A percentile compares a stretch with the other conserved stretches of the same genome.
phyloP scores from a whole-genome alignment of 1,284 basidiomycete genomes.

The Cerioporus squamosus region DNA sequence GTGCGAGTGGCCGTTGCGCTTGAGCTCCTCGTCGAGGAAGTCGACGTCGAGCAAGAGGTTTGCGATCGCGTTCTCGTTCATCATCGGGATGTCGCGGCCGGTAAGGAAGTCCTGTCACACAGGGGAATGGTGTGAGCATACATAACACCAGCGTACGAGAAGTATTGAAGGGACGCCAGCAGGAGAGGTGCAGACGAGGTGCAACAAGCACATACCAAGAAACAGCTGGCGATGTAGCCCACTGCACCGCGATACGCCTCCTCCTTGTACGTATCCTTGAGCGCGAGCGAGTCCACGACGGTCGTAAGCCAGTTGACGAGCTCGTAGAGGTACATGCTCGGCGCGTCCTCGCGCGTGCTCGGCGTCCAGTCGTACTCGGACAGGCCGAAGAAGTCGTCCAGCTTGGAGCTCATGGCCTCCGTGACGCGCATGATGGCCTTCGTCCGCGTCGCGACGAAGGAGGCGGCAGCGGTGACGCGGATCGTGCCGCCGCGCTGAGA shows the following conservation, averaged over 20 bases:
- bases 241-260: conserved; percentile 88
- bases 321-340: conserved; percentile 94
- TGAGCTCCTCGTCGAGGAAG: conserved; percentile 85
- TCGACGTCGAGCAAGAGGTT: conserved; percentile 85
- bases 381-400: conserved; percentile 96
- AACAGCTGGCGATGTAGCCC: conserved; percentile 81
- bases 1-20: conserved; percentile 70
- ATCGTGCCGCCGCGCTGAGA: conserved; percentile 85
- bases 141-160: no score
- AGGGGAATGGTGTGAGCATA: conserved; percentile 18
- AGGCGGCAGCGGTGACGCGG: conserved; percentile 64
- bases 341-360: conserved; percentile 62
- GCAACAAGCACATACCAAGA: conserved; percentile 68
- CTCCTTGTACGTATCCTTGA: conserved; percentile 86
- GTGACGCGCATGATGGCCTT: conserved; percentile 83
- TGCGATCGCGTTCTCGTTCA: conserved; percentile 89
- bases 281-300: conserved; percentile 91
- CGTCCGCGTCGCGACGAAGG: conserved; percentile 74
- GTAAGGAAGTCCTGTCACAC: conserved; percentile 74
- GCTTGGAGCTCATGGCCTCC: conserved; percentile 85
- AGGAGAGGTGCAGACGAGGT: background rate
- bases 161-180: background rate
- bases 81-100: conserved; percentile 74
- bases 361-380: conserved; percentile 96
- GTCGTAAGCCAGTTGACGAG: conserved; percentile 96